These are phyloP conservation scores for Tulasnella sp. DNA, from an alignment of 768 basidiomycete species.

Conservation along the genomic window DNA sequence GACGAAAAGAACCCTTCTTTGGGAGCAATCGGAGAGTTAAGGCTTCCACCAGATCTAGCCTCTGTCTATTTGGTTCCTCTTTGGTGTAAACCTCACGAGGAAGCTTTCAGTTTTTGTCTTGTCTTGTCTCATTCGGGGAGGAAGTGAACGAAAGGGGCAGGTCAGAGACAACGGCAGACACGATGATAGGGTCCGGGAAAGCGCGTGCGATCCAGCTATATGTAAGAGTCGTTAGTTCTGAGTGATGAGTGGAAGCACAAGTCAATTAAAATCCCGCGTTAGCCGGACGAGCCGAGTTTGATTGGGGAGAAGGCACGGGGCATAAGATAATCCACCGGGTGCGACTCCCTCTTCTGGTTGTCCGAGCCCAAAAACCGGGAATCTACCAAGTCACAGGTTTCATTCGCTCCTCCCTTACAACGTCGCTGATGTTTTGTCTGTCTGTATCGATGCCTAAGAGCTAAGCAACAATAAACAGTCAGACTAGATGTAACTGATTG, in stretches of 20 bases:
- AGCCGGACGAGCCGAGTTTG: not conserved
- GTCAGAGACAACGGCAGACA: constrained; percentile 3
- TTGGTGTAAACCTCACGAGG: not conserved
- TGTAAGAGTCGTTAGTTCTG: not conserved
- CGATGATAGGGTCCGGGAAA: not conserved
- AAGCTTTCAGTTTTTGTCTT: not conserved
- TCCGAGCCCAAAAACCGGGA: constrained; percentile 2
- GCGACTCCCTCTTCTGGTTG: not conserved
- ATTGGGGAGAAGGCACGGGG: not conserved
- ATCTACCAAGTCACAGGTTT: not conserved
- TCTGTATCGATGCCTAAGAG: no score
- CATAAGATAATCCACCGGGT: not conserved
- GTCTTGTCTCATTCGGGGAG: not conserved
- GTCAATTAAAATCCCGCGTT: not conserved
- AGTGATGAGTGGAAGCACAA: not conserved
- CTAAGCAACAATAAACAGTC: no score
- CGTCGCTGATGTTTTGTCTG: no score
- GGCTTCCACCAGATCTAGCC: not conserved
- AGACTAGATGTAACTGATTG: no score
- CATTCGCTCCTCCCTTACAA: not conserved
- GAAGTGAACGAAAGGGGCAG: not conserved
- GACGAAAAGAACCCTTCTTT: not conserved
- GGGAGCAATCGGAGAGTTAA: not conserved
- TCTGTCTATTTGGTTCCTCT: not conserved
- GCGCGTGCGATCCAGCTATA: not conserved